phyloP scores from a whole-genome alignment of 805 yeast species.

The Saturnispora ahearnii region DNA sequence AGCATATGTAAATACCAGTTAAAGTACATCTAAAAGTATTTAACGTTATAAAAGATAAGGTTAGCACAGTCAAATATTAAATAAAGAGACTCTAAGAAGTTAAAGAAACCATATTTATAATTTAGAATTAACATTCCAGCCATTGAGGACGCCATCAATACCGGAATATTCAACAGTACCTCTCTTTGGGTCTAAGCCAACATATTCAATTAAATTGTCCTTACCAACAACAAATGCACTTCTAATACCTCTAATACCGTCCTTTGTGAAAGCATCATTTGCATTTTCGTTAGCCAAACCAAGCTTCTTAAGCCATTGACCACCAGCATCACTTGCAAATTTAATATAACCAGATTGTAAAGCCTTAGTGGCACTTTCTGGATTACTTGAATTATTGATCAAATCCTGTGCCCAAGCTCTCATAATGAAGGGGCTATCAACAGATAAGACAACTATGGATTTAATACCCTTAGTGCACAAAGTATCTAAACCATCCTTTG shows the following conservation, averaged over 20 bases:
- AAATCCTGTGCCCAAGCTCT: constrained; percentile 42
- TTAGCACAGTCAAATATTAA: not conserved
- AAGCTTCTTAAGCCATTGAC: constrained; percentile 6
- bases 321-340: constrained; percentile 51
- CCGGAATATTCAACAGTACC: constrained; percentile 19
- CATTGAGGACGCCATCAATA: constrained; percentile 11
- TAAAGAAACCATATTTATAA: not conserved
- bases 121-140: not conserved
- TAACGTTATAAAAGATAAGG: no score
- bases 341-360: constrained; percentile 20
- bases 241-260: constrained; percentile 30
- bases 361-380: not conserved
- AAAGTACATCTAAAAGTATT: no score
- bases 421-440: constrained; percentile 35
- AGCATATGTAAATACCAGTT: no score
- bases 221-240: constrained; percentile 60
- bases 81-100: not conserved
- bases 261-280: constrained; percentile 8
- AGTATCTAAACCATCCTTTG: constrained; percentile 20
- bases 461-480: constrained; percentile 34
- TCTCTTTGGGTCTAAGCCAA: constrained; percentile 35
- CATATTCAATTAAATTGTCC: constrained; percentile 23
- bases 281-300: constrained; percentile 11
- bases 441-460: constrained; percentile 31
- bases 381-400: constrained; percentile 27